Evolutionary conservation across 257 asterid genomes (phyloP).

Genomic region (Scutellaria minor): DNA sequence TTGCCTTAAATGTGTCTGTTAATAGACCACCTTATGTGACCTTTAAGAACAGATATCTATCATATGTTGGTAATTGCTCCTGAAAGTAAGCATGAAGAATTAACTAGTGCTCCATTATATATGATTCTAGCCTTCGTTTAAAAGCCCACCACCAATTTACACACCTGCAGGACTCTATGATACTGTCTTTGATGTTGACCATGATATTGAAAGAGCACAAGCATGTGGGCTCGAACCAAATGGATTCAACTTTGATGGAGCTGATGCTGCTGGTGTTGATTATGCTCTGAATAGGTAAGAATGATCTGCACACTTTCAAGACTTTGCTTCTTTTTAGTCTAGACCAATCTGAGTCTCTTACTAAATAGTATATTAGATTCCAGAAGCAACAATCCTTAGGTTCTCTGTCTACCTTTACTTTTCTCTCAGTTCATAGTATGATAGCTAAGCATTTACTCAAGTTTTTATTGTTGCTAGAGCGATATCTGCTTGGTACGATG

Average conservation of each 20-base stretch:
- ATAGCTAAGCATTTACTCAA: background rate
- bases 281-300: constrained; percentile 91
- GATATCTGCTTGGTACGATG: constrained; percentile 77
- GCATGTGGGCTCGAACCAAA: constrained; percentile 82
- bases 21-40: background rate
- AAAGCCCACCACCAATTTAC: constrained; percentile 5
- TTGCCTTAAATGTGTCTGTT: background rate
- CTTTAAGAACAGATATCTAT: background rate
- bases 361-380: background rate
- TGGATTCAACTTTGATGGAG: constrained; percentile 95
- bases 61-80: background rate
- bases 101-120: no score
- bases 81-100: no score
- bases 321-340: background rate
- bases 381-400: background rate
- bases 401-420: background rate
- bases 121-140: background rate
- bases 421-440: background rate
- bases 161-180: constrained; percentile 77
- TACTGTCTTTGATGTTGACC: constrained; percentile 95
- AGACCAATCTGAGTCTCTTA: no score
- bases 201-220: constrained; percentile 84
- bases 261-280: constrained; percentile 94
- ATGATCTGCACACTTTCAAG: background rate
- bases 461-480: constrained; percentile 59